A percentile compares a stretch with the other conserved stretches of the same genome.
phyloP scores from a whole-genome alignment of 208 protist species.

The Wallacemonas sp. region DNA sequence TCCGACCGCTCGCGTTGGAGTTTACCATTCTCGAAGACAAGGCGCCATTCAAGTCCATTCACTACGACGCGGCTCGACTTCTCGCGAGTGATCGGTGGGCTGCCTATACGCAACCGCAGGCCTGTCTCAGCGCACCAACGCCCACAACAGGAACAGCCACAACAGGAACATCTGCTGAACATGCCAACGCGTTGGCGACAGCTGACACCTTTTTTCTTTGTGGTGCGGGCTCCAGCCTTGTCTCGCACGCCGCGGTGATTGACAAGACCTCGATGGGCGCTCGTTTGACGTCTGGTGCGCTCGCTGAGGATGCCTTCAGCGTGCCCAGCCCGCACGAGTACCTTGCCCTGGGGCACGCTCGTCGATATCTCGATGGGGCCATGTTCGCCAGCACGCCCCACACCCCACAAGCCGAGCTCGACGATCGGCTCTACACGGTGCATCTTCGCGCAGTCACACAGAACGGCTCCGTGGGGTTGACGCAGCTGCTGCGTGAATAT shows the following conservation, averaged over 20 bases:
- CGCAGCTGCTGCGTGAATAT: slow-evolving; percentile 79
- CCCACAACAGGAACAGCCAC: too few species aligned
- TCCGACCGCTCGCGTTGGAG: slow-evolving; percentile 59
- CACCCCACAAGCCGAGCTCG: slow-evolving; percentile 38
- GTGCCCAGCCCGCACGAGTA: slow-evolving; percentile 57
- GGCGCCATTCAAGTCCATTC: slow-evolving; percentile 49
- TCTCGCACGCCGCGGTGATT: slow-evolving; percentile 37
- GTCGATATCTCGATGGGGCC: slow-evolving; percentile 48
- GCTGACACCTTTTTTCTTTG: not conserved
- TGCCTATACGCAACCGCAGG: not conserved
- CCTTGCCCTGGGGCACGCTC: slow-evolving; percentile 63
- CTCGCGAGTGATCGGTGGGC: slow-evolving; percentile 62
- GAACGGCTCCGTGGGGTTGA: slow-evolving; percentile 57
- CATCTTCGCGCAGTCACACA: slow-evolving; percentile 65
- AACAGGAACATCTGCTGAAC: not conserved
- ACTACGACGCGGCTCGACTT: slow-evolving; percentile 78
- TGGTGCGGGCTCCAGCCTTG: slow-evolving; percentile 14
- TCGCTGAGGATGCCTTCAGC: slow-evolving; percentile 72
- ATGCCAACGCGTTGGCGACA: not conserved
- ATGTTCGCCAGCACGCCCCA: slow-evolving; percentile 52
- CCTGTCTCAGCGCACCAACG: not conserved
- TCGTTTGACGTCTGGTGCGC: slow-evolving; percentile 50
- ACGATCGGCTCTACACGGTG: slow-evolving; percentile 74
- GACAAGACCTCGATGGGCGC: slow-evolving; percentile 61
- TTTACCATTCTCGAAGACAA: slow-evolving; percentile 82